Base-by-base conservation (phyloP, 73 alveolate species). In the Tetrahymena thermophila region DNA sequence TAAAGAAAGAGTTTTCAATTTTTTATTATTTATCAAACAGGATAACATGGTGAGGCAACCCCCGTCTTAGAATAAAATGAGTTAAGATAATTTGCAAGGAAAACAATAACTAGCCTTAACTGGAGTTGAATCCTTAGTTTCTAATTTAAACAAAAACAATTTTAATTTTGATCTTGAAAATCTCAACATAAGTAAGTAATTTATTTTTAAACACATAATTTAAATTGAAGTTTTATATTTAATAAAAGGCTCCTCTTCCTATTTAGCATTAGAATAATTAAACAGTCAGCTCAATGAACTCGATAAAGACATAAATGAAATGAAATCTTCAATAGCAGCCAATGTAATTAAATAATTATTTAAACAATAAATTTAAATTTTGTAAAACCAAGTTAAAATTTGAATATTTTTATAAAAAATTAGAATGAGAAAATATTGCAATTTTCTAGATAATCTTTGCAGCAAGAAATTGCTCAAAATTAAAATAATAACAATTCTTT, bases 101-200 rank as follows among this genome's bases (percentile, higher is more conserved):
- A 85, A 35, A 95, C 35, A 95, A 34, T 85, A 93, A 93, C 85
- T 95, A 94, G 38, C 35, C 43, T 94, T 85, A 42, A 93, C 93
- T 93, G 97, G 34, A 93, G 94, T 55, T 38, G 94, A 71, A 31
- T 71, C 89, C 31, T 31, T 71, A 7, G 37, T 71, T n/a, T 28
- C 89, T 28, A 71, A 71, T 71, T 71, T 71, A 71, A 71, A 71
- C 40, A 95, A 95, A 55, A 89, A 50, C 35, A 84, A 89, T 85
- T 85, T 55, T 43, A 85, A 89, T 89, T 50, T 95, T 35, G 97
- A 95, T 50, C 71, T 95, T 21, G 97, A 95, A 28, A 95, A 95
- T 85, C 34, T 95, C 31, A 95, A 95, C 93, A 38, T 95, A 71
- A 95, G 97, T 95, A 95, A 43, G n/a, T 84, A 1, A 56, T 71